phyloP scores from a whole-genome alignment of 2,329 filamentous ascomycete species.

The Fusarium buxicola region DNA sequence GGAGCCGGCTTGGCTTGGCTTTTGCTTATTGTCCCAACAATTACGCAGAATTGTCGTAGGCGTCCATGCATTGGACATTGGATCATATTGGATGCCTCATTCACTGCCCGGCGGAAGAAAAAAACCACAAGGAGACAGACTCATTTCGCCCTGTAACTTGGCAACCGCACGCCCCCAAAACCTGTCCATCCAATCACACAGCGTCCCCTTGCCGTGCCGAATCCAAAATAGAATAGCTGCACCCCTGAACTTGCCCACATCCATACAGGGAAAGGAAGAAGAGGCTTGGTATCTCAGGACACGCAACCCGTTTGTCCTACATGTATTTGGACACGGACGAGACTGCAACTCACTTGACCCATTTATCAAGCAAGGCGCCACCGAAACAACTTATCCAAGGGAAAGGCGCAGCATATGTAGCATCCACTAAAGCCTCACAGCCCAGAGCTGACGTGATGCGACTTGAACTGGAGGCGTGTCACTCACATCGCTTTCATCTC shows the following conservation, averaged over 20 bases:
- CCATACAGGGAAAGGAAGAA: constrained; percentile 13
- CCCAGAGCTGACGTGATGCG: constrained; percentile 34
- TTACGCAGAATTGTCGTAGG: constrained; percentile 13
- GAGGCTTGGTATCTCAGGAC: constrained; percentile 30
- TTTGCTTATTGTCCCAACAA: constrained; percentile 19
- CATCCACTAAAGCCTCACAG: constrained; percentile 14
- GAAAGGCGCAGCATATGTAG: not conserved
- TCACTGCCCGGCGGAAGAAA: not conserved
- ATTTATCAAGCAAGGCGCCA: no score
- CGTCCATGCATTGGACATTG: not conserved
- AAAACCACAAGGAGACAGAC: constrained; percentile 9
- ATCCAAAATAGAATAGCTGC: constrained; percentile 28
- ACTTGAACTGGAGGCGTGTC: constrained; percentile 24
- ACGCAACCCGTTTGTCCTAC: constrained; percentile 30
- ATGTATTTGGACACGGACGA: not conserved
- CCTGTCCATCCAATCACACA: constrained; percentile 23
- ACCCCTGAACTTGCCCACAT: constrained; percentile 25
- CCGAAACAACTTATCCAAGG: no score
- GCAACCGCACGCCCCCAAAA: constrained; percentile 6
- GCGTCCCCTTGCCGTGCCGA: constrained; percentile 21
- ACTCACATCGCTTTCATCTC: constrained; percentile 6
- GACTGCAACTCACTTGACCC: no score
- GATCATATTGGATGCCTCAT: constrained; percentile 1
- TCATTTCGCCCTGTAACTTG: constrained; percentile 1
- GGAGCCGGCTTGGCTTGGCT: constrained; percentile 11